phyloP scores from a whole-genome alignment of 164 flowering plant species.

The Stephania cephalantha region DNA sequence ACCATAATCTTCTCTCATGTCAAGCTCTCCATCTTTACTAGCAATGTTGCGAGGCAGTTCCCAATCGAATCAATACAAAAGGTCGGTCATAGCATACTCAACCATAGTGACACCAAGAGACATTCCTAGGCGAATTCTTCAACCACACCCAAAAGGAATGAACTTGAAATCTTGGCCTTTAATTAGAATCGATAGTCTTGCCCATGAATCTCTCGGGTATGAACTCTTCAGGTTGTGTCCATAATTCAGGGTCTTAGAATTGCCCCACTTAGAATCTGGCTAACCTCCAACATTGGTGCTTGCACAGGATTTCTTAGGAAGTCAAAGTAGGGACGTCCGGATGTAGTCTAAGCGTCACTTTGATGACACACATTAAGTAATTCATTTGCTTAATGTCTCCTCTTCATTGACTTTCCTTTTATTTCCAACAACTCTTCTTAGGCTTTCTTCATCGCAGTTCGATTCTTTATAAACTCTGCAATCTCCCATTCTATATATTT shows the following conservation, averaged over 20 bases:
- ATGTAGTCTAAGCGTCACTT: constrained; percentile 25
- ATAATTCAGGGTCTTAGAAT: constrained; percentile 2
- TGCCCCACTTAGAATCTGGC: constrained; percentile 16
- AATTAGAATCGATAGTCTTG: constrained; percentile 3
- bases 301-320: constrained; percentile 13
- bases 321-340: constrained; percentile 18
- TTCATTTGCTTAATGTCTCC: constrained; percentile 20
- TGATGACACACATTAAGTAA: constrained; percentile 22
- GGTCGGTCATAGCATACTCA: constrained; percentile 9
- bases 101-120: neutral
- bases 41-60: neutral
- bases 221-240: constrained; percentile 16
- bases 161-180: constrained; percentile 1
- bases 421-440: constrained; percentile 12
- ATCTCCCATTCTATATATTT: constrained; percentile 16
- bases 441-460: constrained; percentile 13
- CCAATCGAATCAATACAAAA: constrained; percentile 16
- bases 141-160: constrained; percentile 1
- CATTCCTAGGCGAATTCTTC: constrained; percentile 3
- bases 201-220: constrained; percentile 17
- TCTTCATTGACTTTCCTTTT: constrained; percentile 8
- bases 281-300: constrained; percentile 14
- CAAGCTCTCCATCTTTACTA: neutral
- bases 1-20: constrained; percentile 7
- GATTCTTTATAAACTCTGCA: constrained; percentile 18